Conservation (phyloP, 2,329 filamentous ascomycete genomes). For the Aspergillus felis region DNA sequence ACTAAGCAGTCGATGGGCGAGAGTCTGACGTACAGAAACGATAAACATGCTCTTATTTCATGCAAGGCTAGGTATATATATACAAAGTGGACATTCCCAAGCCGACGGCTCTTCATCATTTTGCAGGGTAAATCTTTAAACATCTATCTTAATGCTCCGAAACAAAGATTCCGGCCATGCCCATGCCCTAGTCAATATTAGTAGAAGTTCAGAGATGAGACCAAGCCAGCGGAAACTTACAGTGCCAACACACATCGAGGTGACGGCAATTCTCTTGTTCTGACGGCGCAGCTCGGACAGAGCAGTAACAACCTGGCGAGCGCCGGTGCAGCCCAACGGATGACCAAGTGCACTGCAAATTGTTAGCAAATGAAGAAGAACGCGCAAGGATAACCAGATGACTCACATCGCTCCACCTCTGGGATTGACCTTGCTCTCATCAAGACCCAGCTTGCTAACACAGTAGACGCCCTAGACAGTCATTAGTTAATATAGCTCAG, state of each 20-base stretch:
- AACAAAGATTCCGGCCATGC: slow-evolving; percentile 92
- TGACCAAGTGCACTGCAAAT: slow-evolving; percentile 71
- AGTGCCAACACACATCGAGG: slow-evolving; percentile 91
- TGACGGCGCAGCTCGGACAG: slow-evolving; percentile 80
- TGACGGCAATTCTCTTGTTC: slow-evolving; percentile 75
- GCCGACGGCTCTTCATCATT: background rate
- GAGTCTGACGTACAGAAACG: background rate
- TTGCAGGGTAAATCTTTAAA: background rate
- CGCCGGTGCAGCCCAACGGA: slow-evolving; percentile 85
- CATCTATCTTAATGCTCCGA: slow-evolving; percentile 61
- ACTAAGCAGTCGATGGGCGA: background rate
- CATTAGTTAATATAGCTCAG: slow-evolving; percentile 9
- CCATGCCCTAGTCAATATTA: slow-evolving; percentile 43
- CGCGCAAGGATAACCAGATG: background rate
- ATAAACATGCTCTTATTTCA: background rate
- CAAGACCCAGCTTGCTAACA: slow-evolving; percentile 75
- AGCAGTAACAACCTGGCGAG: slow-evolving; percentile 82
- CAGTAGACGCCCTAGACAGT: slow-evolving; percentile 76
- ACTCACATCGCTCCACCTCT: slow-evolving; percentile 78
- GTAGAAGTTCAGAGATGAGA: background rate
- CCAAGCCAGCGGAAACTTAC: slow-evolving; percentile 48
- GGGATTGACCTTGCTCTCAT: slow-evolving; percentile 82
- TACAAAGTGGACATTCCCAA: background rate
- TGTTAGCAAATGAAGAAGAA: slow-evolving; percentile 7
- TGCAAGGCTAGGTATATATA: background rate